phyloP scores from a whole-genome alignment of 192 early-diverging fungal genomes.

The Podila clonocystis region DNA sequence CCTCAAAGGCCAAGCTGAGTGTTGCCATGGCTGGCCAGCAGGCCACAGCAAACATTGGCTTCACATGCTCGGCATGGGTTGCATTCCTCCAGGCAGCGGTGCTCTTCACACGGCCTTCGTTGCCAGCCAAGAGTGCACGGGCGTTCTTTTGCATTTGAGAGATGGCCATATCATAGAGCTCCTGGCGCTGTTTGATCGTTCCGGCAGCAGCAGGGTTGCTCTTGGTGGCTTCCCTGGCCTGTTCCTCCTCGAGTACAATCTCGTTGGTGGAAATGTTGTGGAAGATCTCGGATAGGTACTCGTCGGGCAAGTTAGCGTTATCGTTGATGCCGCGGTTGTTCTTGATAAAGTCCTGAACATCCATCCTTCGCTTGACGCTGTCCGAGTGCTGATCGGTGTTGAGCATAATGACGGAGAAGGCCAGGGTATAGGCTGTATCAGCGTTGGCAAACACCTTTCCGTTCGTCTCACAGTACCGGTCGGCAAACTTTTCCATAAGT shows the following conservation, averaged over 20 bases:
- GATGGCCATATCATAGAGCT: slow-evolving; percentile 67
- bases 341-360: slow-evolving; percentile 85
- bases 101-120: slow-evolving; percentile 58
- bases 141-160: slow-evolving; percentile 78
- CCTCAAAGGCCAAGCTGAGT: slow-evolving; percentile 85
- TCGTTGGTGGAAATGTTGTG: slow-evolving; percentile 86
- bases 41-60: slow-evolving; percentile 89
- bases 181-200: slow-evolving; percentile 59
- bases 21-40: slow-evolving; percentile 91
- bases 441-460: slow-evolving; percentile 87
- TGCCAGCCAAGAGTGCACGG: slow-evolving; percentile 69
- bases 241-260: slow-evolving; percentile 94
- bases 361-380: slow-evolving; percentile 89
- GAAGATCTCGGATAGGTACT: slow-evolving; percentile 79
- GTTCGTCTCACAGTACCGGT: slow-evolving; percentile 87
- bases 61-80: slow-evolving; percentile 87
- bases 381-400: slow-evolving; percentile 94
- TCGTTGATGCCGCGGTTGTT: slow-evolving; percentile 97
- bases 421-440: slow-evolving; percentile 92
- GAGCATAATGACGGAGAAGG: slow-evolving; percentile 92
- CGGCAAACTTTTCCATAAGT: slow-evolving; percentile 97
- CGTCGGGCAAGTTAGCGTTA: slow-evolving; percentile 80
- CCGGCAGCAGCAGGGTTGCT: slow-evolving; percentile 29
- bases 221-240: slow-evolving; percentile 55
- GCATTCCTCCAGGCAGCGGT: slow-evolving; percentile 66